phyloP scores from a whole-genome alignment of 768 basidiomycete genomes.

The Phlebiopsis gigantea region DNA sequence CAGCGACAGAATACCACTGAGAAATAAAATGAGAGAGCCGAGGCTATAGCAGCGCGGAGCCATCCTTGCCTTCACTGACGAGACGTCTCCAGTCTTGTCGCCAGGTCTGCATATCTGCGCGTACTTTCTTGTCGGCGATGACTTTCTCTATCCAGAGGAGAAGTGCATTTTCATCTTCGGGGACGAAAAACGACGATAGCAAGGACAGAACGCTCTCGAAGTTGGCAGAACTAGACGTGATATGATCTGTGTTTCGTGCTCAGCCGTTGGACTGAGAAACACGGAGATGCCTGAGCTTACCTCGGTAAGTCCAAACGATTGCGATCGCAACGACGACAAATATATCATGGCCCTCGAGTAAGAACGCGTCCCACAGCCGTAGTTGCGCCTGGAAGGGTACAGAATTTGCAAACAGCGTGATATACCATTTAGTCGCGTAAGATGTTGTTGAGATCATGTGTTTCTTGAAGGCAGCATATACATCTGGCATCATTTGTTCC shows the following conservation, averaged over 20 bases:
- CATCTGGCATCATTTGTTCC: slow-evolving; percentile 83
- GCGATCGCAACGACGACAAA: slow-evolving; percentile 82
- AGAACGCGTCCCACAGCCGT: slow-evolving; percentile 90
- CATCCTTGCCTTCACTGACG: slow-evolving; percentile 59
- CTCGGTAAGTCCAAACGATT: slow-evolving; percentile 87
- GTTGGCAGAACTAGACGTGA: slow-evolving; percentile 67
- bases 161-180: slow-evolving; percentile 81
- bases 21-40: not conserved
- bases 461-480: slow-evolving; percentile 79
- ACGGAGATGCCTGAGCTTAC: slow-evolving; percentile 37
- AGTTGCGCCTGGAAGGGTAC: slow-evolving; percentile 95
- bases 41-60: slow-evolving; percentile 49
- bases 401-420: slow-evolving; percentile 93
- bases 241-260: slow-evolving; percentile 53
- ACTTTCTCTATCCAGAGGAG: slow-evolving; percentile 74
- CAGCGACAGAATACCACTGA: slow-evolving; percentile 5
- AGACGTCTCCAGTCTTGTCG: slow-evolving; percentile 73
- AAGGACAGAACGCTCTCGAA: slow-evolving; percentile 92
- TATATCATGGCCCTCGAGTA: slow-evolving; percentile 86
- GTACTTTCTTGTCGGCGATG: slow-evolving; percentile 57
- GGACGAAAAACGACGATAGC: slow-evolving; percentile 91
- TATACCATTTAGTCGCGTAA: slow-evolving; percentile 99
- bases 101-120: slow-evolving; percentile 70
- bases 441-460: slow-evolving; percentile 91
- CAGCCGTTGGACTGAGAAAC: not conserved